These are phyloP conservation scores for Sarocladium kiliense DNA, from an alignment of 2,329 filamentous ascomycete species.

Conservation along the genomic window DNA sequence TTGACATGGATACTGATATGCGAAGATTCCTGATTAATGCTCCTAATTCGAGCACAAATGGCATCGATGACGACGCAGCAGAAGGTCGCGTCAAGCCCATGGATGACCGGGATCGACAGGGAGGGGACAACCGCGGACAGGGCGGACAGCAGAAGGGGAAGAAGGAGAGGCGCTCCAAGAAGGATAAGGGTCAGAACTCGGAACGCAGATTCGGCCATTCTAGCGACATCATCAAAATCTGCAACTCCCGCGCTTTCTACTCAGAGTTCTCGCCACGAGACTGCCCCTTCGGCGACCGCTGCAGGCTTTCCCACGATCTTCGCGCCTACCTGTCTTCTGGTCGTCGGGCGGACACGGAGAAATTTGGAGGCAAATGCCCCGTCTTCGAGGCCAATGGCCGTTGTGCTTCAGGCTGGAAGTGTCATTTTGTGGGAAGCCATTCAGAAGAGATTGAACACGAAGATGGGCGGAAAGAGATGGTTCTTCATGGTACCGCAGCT, in stretches of 20 bases:
- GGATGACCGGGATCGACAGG: constrained; percentile 50
- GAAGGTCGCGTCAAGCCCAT: constrained; percentile 33
- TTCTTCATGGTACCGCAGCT: constrained; percentile 52
- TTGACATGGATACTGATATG: neutral
- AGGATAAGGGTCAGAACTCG: constrained; percentile 68
- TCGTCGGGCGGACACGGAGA: constrained; percentile 72
- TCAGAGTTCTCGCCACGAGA: constrained; percentile 76
- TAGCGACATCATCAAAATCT: constrained; percentile 71
- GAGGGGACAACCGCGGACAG: constrained; percentile 12
- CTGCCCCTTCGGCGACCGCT: constrained; percentile 75
- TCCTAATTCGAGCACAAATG: constrained; percentile 17
- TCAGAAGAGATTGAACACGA: constrained; percentile 72
- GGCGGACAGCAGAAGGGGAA: constrained; percentile 21
- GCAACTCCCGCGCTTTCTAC: constrained; percentile 63
- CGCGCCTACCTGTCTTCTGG: constrained; percentile 79
- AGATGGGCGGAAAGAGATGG: constrained; percentile 78
- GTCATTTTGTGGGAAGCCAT: constrained; percentile 83
- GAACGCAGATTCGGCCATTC: constrained; percentile 76
- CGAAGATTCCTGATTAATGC: neutral
- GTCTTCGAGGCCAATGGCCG: constrained; percentile 71
- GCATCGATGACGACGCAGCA: constrained; percentile 41
- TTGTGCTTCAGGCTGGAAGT: constrained; percentile 88
- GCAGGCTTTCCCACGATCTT: constrained; percentile 78
- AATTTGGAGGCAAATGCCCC: constrained; percentile 74
- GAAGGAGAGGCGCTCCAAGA: constrained; percentile 40